Evolutionary conservation across 225 moss, liverwort and hornwort species (phyloP).

Genomic region (Bryum argenteum): DNA sequence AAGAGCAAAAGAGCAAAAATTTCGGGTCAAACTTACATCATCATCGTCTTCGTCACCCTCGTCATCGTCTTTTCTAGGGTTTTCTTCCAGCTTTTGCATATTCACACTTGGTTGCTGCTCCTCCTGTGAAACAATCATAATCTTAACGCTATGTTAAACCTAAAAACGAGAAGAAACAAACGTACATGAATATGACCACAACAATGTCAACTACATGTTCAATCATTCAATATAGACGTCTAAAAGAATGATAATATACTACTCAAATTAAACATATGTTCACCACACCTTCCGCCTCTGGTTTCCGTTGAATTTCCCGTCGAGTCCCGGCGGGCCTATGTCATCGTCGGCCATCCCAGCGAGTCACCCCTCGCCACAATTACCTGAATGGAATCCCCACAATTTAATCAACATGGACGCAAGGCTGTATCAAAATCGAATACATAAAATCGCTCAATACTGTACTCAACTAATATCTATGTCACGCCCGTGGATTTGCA

Average conservation of each 20-base stretch:
- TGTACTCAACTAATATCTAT: too few species aligned
- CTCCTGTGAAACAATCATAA: slow-evolving; percentile 26
- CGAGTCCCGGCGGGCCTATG: slow-evolving; percentile 13
- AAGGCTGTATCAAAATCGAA: slow-evolving; percentile 17
- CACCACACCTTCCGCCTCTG: slow-evolving; percentile 20
- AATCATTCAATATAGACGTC: neutral
- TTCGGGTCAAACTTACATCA: slow-evolving; percentile 39
- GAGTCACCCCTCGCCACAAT: slow-evolving; percentile 8
- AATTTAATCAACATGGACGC: neutral
- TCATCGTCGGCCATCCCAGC: slow-evolving; percentile 45
- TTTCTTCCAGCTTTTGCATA: slow-evolving; percentile 14
- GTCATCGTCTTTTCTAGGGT: slow-evolving; percentile 33
- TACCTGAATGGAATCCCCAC: slow-evolving; percentile 7
- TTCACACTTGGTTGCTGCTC: slow-evolving; percentile 33
- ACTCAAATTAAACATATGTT: neutral
- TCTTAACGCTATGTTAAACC: neutral
- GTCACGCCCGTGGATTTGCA: too few species aligned
- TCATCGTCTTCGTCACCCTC: slow-evolving; percentile 42
- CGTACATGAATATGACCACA: neutral
- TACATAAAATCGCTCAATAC: neutral
- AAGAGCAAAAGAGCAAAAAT: neutral
- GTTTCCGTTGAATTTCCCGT: slow-evolving; percentile 3
- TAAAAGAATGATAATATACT: neutral
- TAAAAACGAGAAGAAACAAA: slow-evolving; percentile 2
- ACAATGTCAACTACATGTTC: slow-evolving; percentile 1